Conservation (phyloP, 164 flowering plant species). For the Pachysandra terminalis region DNA sequence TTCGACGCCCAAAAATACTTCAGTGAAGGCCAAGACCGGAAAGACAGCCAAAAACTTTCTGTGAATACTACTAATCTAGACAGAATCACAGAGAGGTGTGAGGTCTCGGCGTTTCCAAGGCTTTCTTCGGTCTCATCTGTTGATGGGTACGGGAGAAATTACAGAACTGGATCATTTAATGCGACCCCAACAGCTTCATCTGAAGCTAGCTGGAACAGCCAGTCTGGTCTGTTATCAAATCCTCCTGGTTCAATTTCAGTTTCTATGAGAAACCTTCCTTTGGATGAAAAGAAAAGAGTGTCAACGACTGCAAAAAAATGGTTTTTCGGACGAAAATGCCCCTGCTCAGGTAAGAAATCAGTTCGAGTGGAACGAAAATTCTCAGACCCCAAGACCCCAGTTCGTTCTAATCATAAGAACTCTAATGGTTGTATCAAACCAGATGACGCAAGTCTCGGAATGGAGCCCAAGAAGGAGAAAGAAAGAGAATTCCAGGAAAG, state of each 20-base stretch:
- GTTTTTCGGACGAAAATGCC: constrained; percentile 62
- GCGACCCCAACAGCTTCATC: constrained; percentile 91
- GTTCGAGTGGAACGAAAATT: constrained; percentile 51
- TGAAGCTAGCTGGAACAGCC: constrained; percentile 96
- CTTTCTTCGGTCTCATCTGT: constrained; percentile 52
- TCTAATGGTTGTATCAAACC: constrained; percentile 4
- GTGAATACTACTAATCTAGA: constrained; percentile 1
- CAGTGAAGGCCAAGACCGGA: constrained; percentile 36
- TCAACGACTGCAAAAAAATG: constrained; percentile 23
- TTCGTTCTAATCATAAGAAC: neutral
- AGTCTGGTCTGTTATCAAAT: constrained; percentile 62
- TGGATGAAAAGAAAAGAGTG: constrained; percentile 19
- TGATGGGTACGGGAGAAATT: constrained; percentile 42
- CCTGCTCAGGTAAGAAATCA: constrained; percentile 67
- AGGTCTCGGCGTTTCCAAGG: constrained; percentile 19
- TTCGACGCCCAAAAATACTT: constrained; percentile 75
- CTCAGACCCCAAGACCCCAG: constrained; percentile 22
- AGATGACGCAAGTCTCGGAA: constrained; percentile 2
- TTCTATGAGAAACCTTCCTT: constrained; percentile 24
- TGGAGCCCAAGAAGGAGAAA: constrained; percentile 2
- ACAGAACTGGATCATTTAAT: constrained; percentile 50
- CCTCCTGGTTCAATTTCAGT: constrained; percentile 56
- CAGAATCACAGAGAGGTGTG: constrained; percentile 8
- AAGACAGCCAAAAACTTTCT: constrained; percentile 10
- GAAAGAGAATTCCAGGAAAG: neutral